A percentile compares a stretch with the other conserved stretches of the same genome.
phyloP scores from a whole-genome alignment of 805 yeast species.

The Maudiozyma barnettii region DNA sequence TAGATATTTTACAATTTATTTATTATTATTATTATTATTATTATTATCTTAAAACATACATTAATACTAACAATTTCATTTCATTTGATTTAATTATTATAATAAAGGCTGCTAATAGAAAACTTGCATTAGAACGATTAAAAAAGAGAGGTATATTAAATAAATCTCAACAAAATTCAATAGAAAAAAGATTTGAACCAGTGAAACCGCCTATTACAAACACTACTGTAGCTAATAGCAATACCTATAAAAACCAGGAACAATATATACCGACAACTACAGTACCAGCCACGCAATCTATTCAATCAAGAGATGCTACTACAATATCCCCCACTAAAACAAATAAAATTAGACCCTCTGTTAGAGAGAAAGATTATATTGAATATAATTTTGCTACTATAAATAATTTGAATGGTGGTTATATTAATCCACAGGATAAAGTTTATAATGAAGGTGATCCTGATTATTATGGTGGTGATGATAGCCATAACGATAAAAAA shows the following conservation, averaged over 20 bases:
- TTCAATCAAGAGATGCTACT: neutral
- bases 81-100: neutral
- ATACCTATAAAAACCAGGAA: no score
- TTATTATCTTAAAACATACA: no score
- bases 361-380: constrained; percentile 57
- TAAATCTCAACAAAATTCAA: constrained; percentile 14
- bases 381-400: constrained; percentile 87
- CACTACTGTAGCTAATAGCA: neutral
- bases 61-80: neutral
- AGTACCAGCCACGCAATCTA: neutral
- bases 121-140: constrained; percentile 50
- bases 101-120: constrained; percentile 45
- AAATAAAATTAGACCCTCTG: constrained; percentile 34
- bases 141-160: constrained; percentile 35
- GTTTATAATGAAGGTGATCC: constrained; percentile 7
- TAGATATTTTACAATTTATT: no score
- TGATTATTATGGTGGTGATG: constrained; percentile 7
- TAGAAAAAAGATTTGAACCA: constrained; percentile 12
- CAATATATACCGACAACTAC: neutral
- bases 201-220: neutral
- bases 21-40: no score
- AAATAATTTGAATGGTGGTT: constrained; percentile 85
- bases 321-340: constrained; percentile 3
- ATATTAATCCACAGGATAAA: constrained; percentile 33
- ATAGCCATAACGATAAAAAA: constrained; percentile 12